A percentile compares a stretch with the other conserved stretches of the same genome.
Conservation (phyloP, 2,329 filamentous ascomycete genomes). For the Colletotrichum euphorbiae region DNA sequence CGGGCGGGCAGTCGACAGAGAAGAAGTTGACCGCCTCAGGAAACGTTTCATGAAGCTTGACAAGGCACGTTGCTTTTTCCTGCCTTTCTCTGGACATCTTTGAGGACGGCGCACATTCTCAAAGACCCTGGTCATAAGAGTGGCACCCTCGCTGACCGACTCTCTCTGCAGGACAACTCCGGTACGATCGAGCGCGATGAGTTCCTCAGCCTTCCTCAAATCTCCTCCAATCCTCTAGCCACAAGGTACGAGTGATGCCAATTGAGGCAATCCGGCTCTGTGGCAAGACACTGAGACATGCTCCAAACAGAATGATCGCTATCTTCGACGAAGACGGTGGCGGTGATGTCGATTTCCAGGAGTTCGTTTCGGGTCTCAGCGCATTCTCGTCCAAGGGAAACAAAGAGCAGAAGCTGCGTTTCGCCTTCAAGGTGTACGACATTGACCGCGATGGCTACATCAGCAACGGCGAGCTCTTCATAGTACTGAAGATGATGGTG, state of each 20-base stretch:
- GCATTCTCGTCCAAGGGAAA: slow-evolving; percentile 98
- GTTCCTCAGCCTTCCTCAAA: slow-evolving; percentile 95
- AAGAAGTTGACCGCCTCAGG: slow-evolving; percentile 93
- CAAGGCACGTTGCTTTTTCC: slow-evolving; percentile 72
- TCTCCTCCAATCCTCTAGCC: slow-evolving; percentile 96
- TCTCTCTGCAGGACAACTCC: slow-evolving; percentile 82
- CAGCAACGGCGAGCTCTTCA: slow-evolving; percentile 98
- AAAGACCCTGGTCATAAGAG: background rate
- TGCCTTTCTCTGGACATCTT: background rate
- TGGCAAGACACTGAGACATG: slow-evolving; percentile 8
- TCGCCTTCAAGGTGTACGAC: slow-evolving; percentile 99
- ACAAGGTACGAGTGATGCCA: slow-evolving; percentile 72
- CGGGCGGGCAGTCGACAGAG: slow-evolving; percentile 80
- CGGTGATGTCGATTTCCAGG: slow-evolving; percentile 97
- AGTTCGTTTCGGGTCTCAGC: slow-evolving; percentile 94
- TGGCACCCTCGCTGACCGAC: slow-evolving; percentile 24
- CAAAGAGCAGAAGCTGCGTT: slow-evolving; percentile 97
- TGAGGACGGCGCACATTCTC: slow-evolving; percentile 6
- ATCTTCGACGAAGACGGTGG: slow-evolving; percentile 99
- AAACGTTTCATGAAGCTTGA: slow-evolving; percentile 99
- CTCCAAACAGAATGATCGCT: slow-evolving; percentile 85
- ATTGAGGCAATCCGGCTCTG: background rate
- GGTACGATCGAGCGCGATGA: slow-evolving; percentile 99
- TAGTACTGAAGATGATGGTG: slow-evolving; percentile 99
- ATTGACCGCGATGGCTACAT: slow-evolving; percentile 99